phyloP scores from a whole-genome alignment of 2,329 filamentous ascomycete genomes.

The Cladorrhinum sp. region DNA sequence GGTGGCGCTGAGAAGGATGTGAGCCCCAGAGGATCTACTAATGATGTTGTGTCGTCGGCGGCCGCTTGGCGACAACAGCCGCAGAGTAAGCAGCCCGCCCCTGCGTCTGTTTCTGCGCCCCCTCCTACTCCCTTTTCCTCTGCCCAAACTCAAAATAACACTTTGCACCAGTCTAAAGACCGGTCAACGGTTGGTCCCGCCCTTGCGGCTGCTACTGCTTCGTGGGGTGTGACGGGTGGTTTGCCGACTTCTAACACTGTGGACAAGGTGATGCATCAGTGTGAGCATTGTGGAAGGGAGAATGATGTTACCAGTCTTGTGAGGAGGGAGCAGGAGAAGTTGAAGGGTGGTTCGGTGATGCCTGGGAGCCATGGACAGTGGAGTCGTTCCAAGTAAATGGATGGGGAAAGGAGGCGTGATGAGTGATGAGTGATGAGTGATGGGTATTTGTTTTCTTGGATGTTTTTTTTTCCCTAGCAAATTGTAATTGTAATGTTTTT shows the following conservation, averaged over 20 bases:
- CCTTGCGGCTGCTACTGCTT: constrained; percentile 20
- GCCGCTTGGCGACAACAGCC: background rate
- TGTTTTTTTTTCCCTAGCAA: background rate
- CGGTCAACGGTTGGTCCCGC: constrained; percentile 10
- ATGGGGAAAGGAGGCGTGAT: background rate
- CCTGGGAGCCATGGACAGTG: background rate
- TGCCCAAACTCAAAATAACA: background rate
- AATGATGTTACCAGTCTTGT: constrained; percentile 24
- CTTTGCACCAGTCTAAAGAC: background rate
- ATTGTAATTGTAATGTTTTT: background rate
- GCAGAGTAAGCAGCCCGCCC: background rate
- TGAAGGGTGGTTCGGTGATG: background rate
- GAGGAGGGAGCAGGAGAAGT: background rate
- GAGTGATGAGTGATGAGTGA: background rate
- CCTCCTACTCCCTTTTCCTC: background rate
- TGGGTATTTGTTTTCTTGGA: background rate
- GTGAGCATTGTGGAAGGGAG: constrained; percentile 24
- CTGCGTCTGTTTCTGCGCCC: background rate
- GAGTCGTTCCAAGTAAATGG: background rate
- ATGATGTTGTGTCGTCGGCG: background rate
- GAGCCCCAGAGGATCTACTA: background rate
- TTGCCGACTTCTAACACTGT: background rate
- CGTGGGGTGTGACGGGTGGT: constrained; percentile 16
- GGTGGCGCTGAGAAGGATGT: background rate
- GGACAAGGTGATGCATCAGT: constrained; percentile 19